A percentile compares a stretch with the other conserved stretches of the same genome.
Evolutionary conservation across 2,329 filamentous ascomycete genomes (phyloP).

Genomic region (Penicillium nordicum): DNA sequence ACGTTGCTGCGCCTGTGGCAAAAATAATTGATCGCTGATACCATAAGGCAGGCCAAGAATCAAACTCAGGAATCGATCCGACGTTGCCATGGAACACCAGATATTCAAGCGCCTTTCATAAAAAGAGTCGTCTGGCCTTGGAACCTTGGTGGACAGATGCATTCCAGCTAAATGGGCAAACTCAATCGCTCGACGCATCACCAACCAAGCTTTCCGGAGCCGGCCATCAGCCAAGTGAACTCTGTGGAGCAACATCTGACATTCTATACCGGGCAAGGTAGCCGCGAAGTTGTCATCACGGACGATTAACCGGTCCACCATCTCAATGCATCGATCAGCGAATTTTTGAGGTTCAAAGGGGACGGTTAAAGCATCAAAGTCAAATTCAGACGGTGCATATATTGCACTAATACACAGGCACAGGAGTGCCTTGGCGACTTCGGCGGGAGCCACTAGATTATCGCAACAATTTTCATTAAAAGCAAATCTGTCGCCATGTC

Average conservation of each 20-base stretch:
- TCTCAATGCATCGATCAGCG: constrained; percentile 46
- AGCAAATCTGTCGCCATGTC: constrained; percentile 12
- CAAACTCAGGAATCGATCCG: constrained; percentile 52
- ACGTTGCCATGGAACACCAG: constrained; percentile 42
- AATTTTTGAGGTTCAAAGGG: constrained; percentile 44
- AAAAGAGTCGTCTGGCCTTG: constrained; percentile 23
- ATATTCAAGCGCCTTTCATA: constrained; percentile 34
- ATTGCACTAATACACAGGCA: constrained; percentile 45
- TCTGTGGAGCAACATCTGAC: constrained; percentile 50
- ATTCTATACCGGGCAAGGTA: constrained; percentile 54
- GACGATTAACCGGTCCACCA: constrained; percentile 48
- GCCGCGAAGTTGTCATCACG: constrained; percentile 50
- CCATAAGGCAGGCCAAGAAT: constrained; percentile 54
- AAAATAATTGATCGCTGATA: constrained; percentile 32
- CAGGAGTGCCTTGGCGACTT: constrained; percentile 44
- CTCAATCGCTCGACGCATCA: constrained; percentile 50
- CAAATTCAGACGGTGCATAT: constrained; percentile 40
- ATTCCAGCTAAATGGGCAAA: constrained; percentile 53
- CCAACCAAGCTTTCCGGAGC: constrained; percentile 54
- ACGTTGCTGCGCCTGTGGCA: constrained; percentile 28
- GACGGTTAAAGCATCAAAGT: constrained; percentile 35
- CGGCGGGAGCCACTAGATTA: constrained; percentile 31
- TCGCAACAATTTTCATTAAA: constrained; percentile 2
- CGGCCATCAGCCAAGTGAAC: constrained; percentile 55
- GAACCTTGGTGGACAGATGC: constrained; percentile 36